These are phyloP conservation scores for Solanum rostratum DNA, from an alignment of 257 asterid species.

Conservation along the genomic window DNA sequence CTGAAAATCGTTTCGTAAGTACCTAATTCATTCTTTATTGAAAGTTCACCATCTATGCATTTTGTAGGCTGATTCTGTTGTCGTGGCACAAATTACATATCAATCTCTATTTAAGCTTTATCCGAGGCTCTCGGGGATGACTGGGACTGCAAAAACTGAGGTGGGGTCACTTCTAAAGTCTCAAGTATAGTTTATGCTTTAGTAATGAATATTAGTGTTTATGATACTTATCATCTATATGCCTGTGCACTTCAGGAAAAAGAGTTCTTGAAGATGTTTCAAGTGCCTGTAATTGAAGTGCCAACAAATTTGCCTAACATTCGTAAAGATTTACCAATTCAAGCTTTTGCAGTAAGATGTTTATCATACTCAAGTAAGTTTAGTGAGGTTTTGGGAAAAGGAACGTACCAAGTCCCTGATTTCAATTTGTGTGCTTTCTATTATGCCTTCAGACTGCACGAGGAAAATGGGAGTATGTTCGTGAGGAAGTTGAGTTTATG, in stretches of 20 bases:
- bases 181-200: not conserved
- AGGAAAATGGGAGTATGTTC: constrained; percentile 83
- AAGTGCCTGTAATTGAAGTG: constrained; percentile 86
- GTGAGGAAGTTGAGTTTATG: constrained; percentile 83
- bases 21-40: not conserved
- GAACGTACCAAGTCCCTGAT: not conserved
- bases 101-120: constrained; percentile 91
- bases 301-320: constrained; percentile 87
- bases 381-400: not conserved
- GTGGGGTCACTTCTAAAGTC: constrained; percentile 19
- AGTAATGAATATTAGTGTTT: not conserved
- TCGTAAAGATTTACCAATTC: constrained; percentile 78
- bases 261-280: constrained; percentile 91
- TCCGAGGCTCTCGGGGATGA: constrained; percentile 98
- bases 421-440: constrained; percentile 12
- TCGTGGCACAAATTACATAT: constrained; percentile 96
- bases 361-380: not conserved
- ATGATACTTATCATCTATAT: not conserved
- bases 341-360: constrained; percentile 86
- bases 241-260: constrained; percentile 48
- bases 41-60: constrained; percentile 5
- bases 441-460: constrained; percentile 58
- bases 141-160: constrained; percentile 99
- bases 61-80: constrained; percentile 85
- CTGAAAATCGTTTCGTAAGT: not conserved